Base-by-base conservation (phyloP, 2,329 filamentous ascomycete species). In the Ophiostoma australiae region DNA sequence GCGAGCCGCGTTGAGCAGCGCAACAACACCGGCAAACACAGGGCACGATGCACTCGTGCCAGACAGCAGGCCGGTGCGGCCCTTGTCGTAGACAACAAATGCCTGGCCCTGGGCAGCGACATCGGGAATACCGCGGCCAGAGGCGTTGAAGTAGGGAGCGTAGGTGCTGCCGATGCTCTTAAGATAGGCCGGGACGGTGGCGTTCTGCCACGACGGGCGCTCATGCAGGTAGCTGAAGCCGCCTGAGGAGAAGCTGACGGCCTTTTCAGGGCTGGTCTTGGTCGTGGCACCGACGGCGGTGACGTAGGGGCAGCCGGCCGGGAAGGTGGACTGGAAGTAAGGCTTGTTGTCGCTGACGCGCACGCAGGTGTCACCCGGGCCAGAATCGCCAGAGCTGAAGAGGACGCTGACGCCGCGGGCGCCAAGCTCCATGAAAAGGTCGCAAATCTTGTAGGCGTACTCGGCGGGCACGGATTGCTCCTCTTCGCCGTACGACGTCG, bases 381-480 rank as follows among this genome's bases (percentile, higher is more conserved):
- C 87, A 78, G 76, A 91, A 83, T 71, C 89, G 82, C 80, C 80
- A 0, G 84, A 86, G 13, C 85, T 82, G 77, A 90, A 87, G 39
- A 91, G 79, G n/a, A 91, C 81, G 1, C 86, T 85, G 4, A 89
- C 84, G n/a, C 89, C 90, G 58, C 89, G 86, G 1, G 87, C 85
- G n/a, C 88, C 89, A 41, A 91, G 86, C 75, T 90, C 84, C 63
- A 85, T 87, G 75, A 90, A 88, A 73, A 88, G 81, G 73, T 85
- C 83, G 80, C 89, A 91, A 15, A 89, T 87, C 69, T 84, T 83
- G 67, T 81, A 80, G 23, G 87, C 86, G 76, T 90, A 92, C 13
- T 84, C 83, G 2, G 80, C 76, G 0, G 89, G 89, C 0, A 91
- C 75, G 1, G 85, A 89, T 52, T 90, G 86, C 78, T 91, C 90